Base-by-base conservation (phyloP, 2,329 filamentous ascomycete species). In the Elsinoe perseae region DNA sequence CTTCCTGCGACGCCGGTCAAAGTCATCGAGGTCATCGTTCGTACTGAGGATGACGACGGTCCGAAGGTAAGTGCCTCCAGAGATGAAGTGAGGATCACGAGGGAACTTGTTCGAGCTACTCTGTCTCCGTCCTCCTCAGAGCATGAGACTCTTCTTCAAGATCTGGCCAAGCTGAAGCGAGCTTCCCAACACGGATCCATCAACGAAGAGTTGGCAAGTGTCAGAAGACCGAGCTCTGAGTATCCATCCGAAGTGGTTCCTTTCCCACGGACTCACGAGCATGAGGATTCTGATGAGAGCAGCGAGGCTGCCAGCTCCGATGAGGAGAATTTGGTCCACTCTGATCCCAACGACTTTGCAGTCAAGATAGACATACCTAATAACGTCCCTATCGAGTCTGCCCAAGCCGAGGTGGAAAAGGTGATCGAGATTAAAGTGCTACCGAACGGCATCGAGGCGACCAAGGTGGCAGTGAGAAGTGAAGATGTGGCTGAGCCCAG, bases 91-190 rank as follows among this genome's bases (percentile, higher is more conserved):
- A 65, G 65, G 20, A 63, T 71, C 23, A 72, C 69, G 2, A 59
- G 69, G 50, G 68, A 67, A 8, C 58, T 72, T 62, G 64, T 71
- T 36, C 64, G 65, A 43, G 67, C 69, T 27, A 68, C 65, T 38
- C 62, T 69, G 6, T 65, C 63, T 2, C 64, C 64, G 36, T 65
- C 67, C 1, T 63, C 60, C 4, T 61, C 62, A 1, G 59, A 58
- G 44, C 56, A 57, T 7, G 56, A 61, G 14, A 61, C 58, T 14
- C 53, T 56, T 7, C 42, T 59, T 32, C 32, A 27, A 52, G 56
- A 34, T 57, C 30, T 52, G 53, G 44, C 44, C 3, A 34, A 57
- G 54, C 25, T 56, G 12, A 58, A 57, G 30, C 23, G 43, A 14
- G 57, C 44, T n/a, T 36, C 48, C 0, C 32, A 55, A 10, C 28